Conservation (phyloP, 1,284 basidiomycete species). For the Stereum hirsutum region DNA sequence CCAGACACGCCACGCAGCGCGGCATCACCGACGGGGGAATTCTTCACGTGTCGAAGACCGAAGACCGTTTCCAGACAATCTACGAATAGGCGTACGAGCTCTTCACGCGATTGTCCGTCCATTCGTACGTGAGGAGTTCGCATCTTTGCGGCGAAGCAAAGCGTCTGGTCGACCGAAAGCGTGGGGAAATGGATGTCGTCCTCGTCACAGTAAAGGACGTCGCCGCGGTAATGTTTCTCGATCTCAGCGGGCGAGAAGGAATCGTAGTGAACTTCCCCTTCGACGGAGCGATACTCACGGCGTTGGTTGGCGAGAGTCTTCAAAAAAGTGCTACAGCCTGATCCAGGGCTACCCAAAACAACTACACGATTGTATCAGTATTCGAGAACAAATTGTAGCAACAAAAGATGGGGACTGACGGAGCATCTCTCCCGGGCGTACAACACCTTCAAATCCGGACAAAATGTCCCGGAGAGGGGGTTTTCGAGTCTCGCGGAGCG, state of each 20-base stretch:
- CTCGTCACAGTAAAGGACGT: constrained; percentile 61
- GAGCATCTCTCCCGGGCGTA: constrained; percentile 55
- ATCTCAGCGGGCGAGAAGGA: constrained; percentile 49
- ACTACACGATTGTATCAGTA: too few species aligned
- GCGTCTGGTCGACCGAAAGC: constrained; percentile 61
- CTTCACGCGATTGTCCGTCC: not conserved
- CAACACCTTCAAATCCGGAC: constrained; percentile 36
- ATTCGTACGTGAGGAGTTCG: constrained; percentile 19
- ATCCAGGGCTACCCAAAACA: constrained; percentile 56
- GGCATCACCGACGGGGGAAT: constrained; percentile 66
- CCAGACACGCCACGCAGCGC: constrained; percentile 72
- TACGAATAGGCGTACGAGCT: not conserved
- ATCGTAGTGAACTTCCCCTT: constrained; percentile 61
- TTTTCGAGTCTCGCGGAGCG: constrained; percentile 21
- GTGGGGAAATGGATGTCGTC: constrained; percentile 73
- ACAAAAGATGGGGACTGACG: constrained; percentile 27
- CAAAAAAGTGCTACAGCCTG: constrained; percentile 70
- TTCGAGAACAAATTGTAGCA: too few species aligned
- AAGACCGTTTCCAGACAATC: constrained; percentile 60
- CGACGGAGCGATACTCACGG: constrained; percentile 46
- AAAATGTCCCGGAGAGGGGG: constrained; percentile 37
- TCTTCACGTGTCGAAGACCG: constrained; percentile 52
- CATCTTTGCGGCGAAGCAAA: constrained; percentile 54
- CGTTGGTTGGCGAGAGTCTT: constrained; percentile 66
- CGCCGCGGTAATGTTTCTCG: constrained; percentile 48